Conservation (phyloP, 352 stramenopile species). For the Pythium scleroteichum region DNA sequence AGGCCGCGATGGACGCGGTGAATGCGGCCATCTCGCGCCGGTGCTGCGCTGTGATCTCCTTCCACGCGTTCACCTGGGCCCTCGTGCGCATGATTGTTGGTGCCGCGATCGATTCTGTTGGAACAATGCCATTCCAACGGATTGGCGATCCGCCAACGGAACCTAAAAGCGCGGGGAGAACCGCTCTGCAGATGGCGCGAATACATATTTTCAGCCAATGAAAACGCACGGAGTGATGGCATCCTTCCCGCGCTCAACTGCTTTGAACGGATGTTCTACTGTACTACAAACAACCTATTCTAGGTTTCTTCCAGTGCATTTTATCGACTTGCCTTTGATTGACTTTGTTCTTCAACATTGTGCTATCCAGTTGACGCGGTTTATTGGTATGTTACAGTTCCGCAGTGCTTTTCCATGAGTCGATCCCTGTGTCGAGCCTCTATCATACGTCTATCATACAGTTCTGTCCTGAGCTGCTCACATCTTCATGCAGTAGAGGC, state of each 20-base stretch:
- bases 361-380: too few species aligned
- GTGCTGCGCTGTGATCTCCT: constrained; percentile 16
- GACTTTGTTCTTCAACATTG: too few species aligned
- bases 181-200: too few species aligned
- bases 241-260: constrained; percentile 9
- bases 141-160: constrained; percentile 20
- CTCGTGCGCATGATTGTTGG: constrained; percentile 24
- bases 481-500: constrained; percentile 35
- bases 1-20: constrained; percentile 21
- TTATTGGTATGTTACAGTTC: neutral
- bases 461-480: constrained; percentile 1
- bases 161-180: constrained; percentile 18
- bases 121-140: constrained; percentile 4
- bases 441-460: constrained; percentile 10
- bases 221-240: neutral
- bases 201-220: constrained; percentile 23
- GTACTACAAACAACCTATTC: too few species aligned
- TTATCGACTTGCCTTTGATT: too few species aligned
- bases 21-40: constrained; percentile 16
- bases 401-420: neutral
- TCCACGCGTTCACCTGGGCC: constrained; percentile 20
- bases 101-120: neutral
- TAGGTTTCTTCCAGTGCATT: too few species aligned
- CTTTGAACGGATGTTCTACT: too few species aligned
- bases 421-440: constrained; percentile 14